Base-by-base conservation (phyloP, 1,284 basidiomycete species). In the Veloporphyrellus conicus region DNA sequence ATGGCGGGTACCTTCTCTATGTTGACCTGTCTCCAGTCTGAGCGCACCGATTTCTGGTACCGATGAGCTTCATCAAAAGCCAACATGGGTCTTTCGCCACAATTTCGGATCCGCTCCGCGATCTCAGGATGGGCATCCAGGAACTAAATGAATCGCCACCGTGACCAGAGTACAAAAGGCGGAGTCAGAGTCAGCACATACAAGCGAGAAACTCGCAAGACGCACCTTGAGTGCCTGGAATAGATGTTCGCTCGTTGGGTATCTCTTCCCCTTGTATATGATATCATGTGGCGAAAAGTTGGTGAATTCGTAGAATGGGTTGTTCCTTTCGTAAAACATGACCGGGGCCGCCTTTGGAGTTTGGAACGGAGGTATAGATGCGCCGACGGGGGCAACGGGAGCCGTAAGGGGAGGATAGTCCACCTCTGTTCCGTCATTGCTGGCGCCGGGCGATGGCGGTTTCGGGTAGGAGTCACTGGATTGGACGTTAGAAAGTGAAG, bases 41-140 rank as follows among this genome's bases (percentile, higher is more conserved):
- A 61, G 27, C 82, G 71, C 16, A 78, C 75, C 60, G 73, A 77
- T 25, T 73, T 75, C 55, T 81, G 75, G 55, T 81, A 74, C n/a
- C 78, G 76, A 40, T 79, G 77, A 19, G 82, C 82, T 59, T 84
- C 82, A 14, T 78, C 75, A 55, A 84, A 81, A n/a, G 80, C 82
- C 15, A 74, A 69, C 53, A 77, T 78, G 0, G 82, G 78, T 47
- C 73, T 64, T 49, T 78, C 74, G 2, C 78, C 79, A 56, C 78
- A 80, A 27, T 73, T 79, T 36, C 82, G 69, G 46, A 84, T 78
- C 52, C 79, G 79, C 55, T 84, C 82, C 12, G 81, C 82, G 12
- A 84, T 69, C 44, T 74, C 69, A 11, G 82, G 80, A 14, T 73
- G 69, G 57, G 76, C 71, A 3, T 71, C 71, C 47, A 78, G 69